These are phyloP conservation scores for Phaffia australis DNA, from an alignment of 768 basidiomycete species.

Conservation along the genomic window DNA sequence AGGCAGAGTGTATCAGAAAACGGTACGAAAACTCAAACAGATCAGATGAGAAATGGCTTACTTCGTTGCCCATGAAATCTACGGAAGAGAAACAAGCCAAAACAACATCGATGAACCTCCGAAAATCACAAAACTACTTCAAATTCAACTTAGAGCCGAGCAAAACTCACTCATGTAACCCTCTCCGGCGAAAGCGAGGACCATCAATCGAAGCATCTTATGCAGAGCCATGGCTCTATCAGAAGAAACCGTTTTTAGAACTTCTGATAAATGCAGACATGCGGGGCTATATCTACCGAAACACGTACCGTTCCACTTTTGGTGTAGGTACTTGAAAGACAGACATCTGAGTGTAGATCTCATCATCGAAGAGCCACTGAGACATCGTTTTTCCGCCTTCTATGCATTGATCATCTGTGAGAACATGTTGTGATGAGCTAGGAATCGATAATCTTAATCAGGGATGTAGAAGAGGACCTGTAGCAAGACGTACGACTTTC, in stretches of 20 bases:
- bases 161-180: conserved; percentile 26
- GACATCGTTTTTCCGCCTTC: conserved; percentile 25
- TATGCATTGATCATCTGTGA: conserved; percentile 28
- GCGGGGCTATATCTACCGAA: too few species aligned
- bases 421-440: not conserved
- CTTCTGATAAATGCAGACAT: too few species aligned
- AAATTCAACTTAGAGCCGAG: not conserved
- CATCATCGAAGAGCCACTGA: conserved; percentile 28
- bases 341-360: conserved; percentile 28
- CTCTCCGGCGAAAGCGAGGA: conserved; percentile 25
- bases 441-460: not conserved
- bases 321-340: conserved; percentile 11
- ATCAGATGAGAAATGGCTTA: not conserved
- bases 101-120: not conserved
- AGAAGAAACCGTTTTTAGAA: not conserved
- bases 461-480: not conserved
- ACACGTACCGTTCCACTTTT: conserved; percentile 5
- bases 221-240: conserved; percentile 24
- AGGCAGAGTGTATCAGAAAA: not conserved
- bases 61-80: conserved; percentile 30
- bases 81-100: not conserved
- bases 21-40: not conserved
- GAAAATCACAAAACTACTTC: not conserved
- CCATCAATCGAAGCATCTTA: conserved; percentile 27
- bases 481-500: conserved; percentile 27